phyloP scores from a whole-genome alignment of 306 rosid genomes.

The Lupinus albus region DNA sequence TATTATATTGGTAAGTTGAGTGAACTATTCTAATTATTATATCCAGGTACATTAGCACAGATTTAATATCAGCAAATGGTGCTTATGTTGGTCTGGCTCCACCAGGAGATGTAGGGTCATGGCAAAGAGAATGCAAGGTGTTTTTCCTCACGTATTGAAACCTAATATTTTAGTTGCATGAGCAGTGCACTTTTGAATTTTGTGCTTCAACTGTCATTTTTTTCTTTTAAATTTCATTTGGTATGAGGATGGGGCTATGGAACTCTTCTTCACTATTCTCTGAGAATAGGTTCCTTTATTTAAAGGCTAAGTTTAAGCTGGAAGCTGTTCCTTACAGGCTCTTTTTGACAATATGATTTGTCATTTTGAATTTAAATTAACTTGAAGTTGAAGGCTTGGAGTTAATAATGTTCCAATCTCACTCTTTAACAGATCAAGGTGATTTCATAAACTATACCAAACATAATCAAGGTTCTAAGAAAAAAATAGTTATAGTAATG shows the following conservation, averaged over 20 bases:
- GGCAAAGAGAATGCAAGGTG: slow-evolving; percentile 94
- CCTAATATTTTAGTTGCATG: slow-evolving; percentile 40
- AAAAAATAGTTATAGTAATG: not conserved
- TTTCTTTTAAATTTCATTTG: not conserved
- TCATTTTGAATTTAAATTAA: slow-evolving; percentile 19
- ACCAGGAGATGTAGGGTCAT: slow-evolving; percentile 85
- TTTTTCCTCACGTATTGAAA: slow-evolving; percentile 33
- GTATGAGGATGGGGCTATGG: slow-evolving; percentile 26
- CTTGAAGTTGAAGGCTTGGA: slow-evolving; percentile 8
- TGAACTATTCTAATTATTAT: slow-evolving; percentile 32
- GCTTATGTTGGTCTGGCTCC: slow-evolving; percentile 84
- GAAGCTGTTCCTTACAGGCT: slow-evolving; percentile 13
- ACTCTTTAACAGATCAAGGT: slow-evolving; percentile 15
- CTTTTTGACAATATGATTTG: slow-evolving; percentile 4
- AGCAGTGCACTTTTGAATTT: slow-evolving; percentile 20
- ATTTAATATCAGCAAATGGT: slow-evolving; percentile 54
- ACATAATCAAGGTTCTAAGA: slow-evolving; percentile 24
- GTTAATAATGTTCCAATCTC: slow-evolving; percentile 16
- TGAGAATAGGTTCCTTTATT: not conserved
- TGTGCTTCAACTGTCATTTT: slow-evolving; percentile 14
- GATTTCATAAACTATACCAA: slow-evolving; percentile 11
- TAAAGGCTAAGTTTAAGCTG: slow-evolving; percentile 6
- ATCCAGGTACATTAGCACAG: slow-evolving; percentile 59
- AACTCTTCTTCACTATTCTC: not conserved
- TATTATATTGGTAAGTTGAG: slow-evolving; percentile 7